Evolutionary conservation across 495 filamentous ascomycete species (phyloP), one percentile per base, ranked within the genome.

Genomic region (Aspergillus baeticus): DNA sequence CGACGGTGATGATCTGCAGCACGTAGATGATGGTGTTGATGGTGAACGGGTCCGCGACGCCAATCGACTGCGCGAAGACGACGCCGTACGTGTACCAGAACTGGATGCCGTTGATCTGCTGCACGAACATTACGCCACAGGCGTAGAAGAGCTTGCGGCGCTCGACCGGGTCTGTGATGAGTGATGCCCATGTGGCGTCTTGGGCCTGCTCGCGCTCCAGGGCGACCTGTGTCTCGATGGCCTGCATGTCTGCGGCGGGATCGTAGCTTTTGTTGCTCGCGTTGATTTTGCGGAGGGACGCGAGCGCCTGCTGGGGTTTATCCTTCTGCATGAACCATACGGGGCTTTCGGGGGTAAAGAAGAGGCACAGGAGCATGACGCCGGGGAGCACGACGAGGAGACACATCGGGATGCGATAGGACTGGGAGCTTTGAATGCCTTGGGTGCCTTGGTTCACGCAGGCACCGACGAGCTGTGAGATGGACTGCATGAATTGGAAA

Each of bases 41-140:
- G 45, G 63, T 69, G 57, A 76, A 76, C 8, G 72, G 64, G 14
- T 72, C 56, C 0, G 57, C 57, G 17, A 70, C 55, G 20, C 72
- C 72, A 31, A 76, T 65, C 14, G 63, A 52, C 57, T 74, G 60
- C 10, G 69, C 68, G 41, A 76, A 74, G 21, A 76, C 64, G 0
- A 70, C 67, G 15, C 73, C 73, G 43, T 71, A 76, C 29, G 58
- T 61, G 54, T 74, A 74, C 51, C 61, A 74, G 53, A 71, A 76
- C n/a, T 63, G 60, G 43, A 74, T 76, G 20, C 72, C 71, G 54
- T 63, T 65, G 55, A 76, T 71, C 49, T 76, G 72, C 45, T 74
- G 71, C 2, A 63, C 69, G 51, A 65, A 65, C 65, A 76, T 66
- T 41, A 57, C 68, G 22, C 72, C 71, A 31, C 53, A 60, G 11